A percentile compares a stretch with the other conserved stretches of the same genome.
Evolutionary conservation across 2,329 filamentous ascomycete species (phyloP).

Genomic region (Trichoderma koningiopsis): DNA sequence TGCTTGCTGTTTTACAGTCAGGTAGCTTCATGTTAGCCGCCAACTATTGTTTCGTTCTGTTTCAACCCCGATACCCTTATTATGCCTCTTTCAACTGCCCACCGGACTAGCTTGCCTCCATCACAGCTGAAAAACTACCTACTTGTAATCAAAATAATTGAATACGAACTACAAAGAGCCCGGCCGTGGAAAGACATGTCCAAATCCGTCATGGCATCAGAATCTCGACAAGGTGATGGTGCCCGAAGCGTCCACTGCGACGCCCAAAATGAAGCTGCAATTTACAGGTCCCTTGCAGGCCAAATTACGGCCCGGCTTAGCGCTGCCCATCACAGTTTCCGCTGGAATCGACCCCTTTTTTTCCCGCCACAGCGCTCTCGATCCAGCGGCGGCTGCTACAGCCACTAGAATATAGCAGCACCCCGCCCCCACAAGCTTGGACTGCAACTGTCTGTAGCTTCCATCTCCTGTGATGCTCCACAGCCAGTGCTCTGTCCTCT

Average conservation of each 20-base stretch:
- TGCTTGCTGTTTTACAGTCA: background rate
- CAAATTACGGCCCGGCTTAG: constrained; percentile 19
- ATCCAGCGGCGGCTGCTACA: background rate
- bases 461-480: constrained; percentile 5
- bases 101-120: background rate
- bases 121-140: background rate
- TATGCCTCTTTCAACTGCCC: background rate
- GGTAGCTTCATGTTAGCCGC: background rate
- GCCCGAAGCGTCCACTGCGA: background rate
- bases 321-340: constrained; percentile 12
- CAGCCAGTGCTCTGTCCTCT: background rate
- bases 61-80: background rate
- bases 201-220: background rate
- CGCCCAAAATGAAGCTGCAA: constrained; percentile 10
- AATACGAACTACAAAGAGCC: background rate
- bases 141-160: background rate
- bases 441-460: background rate
- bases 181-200: background rate
- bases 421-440: constrained; percentile 29
- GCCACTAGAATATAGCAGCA: background rate
- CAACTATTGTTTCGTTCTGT: background rate
- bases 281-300: constrained; percentile 20
- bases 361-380: background rate
- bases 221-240: background rate
- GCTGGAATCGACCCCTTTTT: constrained; percentile 19